Evolutionary conservation across 805 yeast species (phyloP).

Genomic region (Peterozyma toletana): DNA sequence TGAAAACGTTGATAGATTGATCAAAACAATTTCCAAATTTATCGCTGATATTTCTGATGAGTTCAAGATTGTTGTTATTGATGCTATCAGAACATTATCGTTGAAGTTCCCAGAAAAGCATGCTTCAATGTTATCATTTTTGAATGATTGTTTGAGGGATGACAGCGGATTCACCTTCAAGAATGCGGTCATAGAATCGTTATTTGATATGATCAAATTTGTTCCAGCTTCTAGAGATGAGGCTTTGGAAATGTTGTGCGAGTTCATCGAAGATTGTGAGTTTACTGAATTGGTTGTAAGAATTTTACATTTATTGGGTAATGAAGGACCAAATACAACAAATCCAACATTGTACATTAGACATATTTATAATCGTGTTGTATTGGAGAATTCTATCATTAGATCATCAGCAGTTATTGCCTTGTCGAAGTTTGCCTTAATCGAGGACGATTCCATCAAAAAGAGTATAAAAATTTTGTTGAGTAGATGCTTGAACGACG

Average conservation of each 20-base stretch:
- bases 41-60: conserved; percentile 95
- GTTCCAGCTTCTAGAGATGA: conserved; percentile 77
- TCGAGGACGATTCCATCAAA: conserved; percentile 60
- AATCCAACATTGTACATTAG: conserved; percentile 89
- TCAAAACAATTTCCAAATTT: conserved; percentile 77
- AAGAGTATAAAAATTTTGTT: conserved; percentile 70
- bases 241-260: conserved; percentile 86
- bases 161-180: conserved; percentile 88
- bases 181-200: conserved; percentile 83
- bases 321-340: conserved; percentile 83
- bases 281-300: conserved; percentile 91
- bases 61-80: conserved; percentile 89
- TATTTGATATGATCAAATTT: conserved; percentile 83
- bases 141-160: conserved; percentile 78
- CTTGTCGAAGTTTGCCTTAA: conserved; percentile 80
- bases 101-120: conserved; percentile 90
- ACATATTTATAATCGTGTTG: conserved; percentile 95
- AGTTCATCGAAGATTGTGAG: conserved; percentile 97
- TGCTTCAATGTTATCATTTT: conserved; percentile 71
- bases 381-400: conserved; percentile 89
- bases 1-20: conserved; percentile 81
- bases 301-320: conserved; percentile 84
- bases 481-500: conserved; percentile 77
- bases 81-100: conserved; percentile 88
- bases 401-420: conserved; percentile 95